phyloP scores from a whole-genome alignment of 495 filamentous ascomycete species.

The Aspergillus carlsbadensis region DNA sequence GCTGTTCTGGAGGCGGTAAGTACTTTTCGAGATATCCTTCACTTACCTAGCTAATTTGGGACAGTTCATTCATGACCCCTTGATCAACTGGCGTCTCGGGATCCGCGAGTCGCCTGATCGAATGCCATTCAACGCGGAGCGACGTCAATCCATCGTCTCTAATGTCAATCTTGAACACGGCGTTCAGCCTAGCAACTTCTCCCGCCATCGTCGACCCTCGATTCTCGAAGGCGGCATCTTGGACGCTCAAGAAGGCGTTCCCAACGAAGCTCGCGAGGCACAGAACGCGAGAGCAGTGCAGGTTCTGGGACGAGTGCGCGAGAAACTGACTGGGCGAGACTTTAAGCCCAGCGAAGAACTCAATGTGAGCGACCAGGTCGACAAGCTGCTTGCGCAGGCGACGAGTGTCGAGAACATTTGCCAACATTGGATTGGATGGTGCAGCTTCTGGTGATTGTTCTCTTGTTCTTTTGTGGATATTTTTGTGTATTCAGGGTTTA shows the following conservation, averaged over 20 bases:
- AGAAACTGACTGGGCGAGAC: constrained; percentile 81
- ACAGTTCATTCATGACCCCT: constrained; percentile 94
- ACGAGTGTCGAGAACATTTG: constrained; percentile 97
- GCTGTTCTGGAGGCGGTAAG: constrained; percentile 95
- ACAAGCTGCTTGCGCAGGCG: constrained; percentile 89
- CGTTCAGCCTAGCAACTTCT: constrained; percentile 44
- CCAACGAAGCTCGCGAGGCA: constrained; percentile 62
- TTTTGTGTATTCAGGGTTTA: constrained; percentile 15
- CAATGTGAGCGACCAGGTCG: constrained; percentile 83
- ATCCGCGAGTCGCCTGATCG: constrained; percentile 78
- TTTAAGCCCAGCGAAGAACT: constrained; percentile 72
- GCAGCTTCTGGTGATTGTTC: constrained; percentile 74
- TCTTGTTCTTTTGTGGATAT: constrained; percentile 16
- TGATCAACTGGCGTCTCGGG: constrained; percentile 94
- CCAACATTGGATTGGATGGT: constrained; percentile 98
- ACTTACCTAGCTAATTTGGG: constrained; percentile 19
- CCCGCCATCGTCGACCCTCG: constrained; percentile 47
- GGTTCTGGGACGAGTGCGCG: constrained; percentile 86
- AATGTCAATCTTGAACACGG: constrained; percentile 56
- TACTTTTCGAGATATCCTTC: constrained; percentile 16
- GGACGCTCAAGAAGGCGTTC: constrained; percentile 50
- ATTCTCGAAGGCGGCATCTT: constrained; percentile 52
- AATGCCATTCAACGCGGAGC: constrained; percentile 78
- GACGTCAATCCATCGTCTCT: constrained; percentile 69
- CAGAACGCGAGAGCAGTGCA: constrained; percentile 93